Conservation (phyloP, 2,329 filamentous ascomycete genomes). For the Fusarium metavorans region DNA sequence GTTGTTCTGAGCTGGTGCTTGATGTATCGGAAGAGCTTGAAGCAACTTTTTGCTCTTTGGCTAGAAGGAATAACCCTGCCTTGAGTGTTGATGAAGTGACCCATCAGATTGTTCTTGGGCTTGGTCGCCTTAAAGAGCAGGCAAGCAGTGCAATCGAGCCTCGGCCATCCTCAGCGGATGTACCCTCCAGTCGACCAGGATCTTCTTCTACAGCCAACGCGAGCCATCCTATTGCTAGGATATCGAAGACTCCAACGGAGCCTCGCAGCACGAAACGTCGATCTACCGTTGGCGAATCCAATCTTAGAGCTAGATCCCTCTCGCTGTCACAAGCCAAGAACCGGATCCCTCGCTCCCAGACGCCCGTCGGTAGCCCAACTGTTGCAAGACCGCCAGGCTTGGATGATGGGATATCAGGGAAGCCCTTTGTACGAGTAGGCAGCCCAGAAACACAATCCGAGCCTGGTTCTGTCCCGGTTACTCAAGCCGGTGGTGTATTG, state of each 20-base stretch:
- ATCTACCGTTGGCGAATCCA: conserved; percentile 26
- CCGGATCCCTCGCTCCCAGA: conserved; percentile 38
- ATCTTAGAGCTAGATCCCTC: conserved; percentile 24
- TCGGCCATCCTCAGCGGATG: conserved; percentile 25
- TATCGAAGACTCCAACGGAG: conserved; percentile 36
- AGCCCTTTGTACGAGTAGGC: conserved; percentile 64
- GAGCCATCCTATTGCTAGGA: conserved; percentile 33
- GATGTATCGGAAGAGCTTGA: conserved; percentile 63
- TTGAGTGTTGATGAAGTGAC: conserved; percentile 60
- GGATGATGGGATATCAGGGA: conserved; percentile 67
- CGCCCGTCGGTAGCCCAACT: conserved; percentile 38
- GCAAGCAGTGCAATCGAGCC: conserved; percentile 25
- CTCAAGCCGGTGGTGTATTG: conserved; percentile 4
- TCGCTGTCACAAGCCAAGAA: conserved; percentile 36
- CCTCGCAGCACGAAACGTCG: conserved; percentile 29
- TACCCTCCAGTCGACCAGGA: conserved; percentile 30
- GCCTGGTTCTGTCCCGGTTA: conserved; percentile 18
- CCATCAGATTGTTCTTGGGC: conserved; percentile 57
- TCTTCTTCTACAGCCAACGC: conserved; percentile 28
- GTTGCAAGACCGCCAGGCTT: conserved; percentile 39
- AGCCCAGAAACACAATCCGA: conserved; percentile 47
- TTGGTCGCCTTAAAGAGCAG: conserved; percentile 38
- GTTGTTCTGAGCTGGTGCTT: conserved; percentile 61
- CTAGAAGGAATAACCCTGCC: conserved; percentile 54
- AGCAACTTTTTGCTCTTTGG: conserved; percentile 62